Evolutionary conservation across 2,329 filamentous ascomycete genomes (phyloP), one percentile per base, ranked within the genome.

Genomic region (Mycocentrospora acerina): DNA sequence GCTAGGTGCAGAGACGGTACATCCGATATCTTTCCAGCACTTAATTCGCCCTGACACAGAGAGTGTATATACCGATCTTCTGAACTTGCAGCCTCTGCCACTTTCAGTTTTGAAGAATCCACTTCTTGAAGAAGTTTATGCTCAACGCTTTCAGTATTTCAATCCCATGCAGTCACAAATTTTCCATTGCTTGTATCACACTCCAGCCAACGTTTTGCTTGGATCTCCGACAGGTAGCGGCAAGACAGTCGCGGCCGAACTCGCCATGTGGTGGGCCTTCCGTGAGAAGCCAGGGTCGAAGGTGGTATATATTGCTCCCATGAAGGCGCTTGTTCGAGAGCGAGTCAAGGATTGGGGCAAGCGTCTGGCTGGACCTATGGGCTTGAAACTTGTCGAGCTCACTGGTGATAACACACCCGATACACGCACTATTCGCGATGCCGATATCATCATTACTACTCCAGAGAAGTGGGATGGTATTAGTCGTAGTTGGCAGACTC

Each of bases 401-500:
- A 98, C 94, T 10, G 90, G 87, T 74, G 93, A 98, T 71, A 98
- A 97, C 60, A 98, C 94, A 0, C 94, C 94, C 1, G 93, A 98
- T 62, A 98, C 93, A 1, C 80, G 89, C 34, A 96, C 91, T 0
- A 98, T 98, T 56, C 82, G 90, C 54, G 86, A 97, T 62, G 93
- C 93, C 3, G 93, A 98, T 64, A 89, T 98, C 46, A 98, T 98
- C 57, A 90, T 98, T 57, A 98, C 93, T 0, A 98, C 94, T 0
- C 94, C 93, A n/a, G 93, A 98, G 71, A 98, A 98, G 66, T 98
- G 93, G 93, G 94, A 98, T 64, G 94, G 94, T 80, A 97, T 98
- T 54, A 95, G 89, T 56, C 87, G 93, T 79, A 95, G 88, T 60
- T 98, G 94, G 93, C 90, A 97, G 67, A 97, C 91, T 4, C 86